A percentile compares a stretch with the other conserved stretches of the same genome.
phyloP scores from a whole-genome alignment of 352 stramenopile species.

The Pythium vanterpoolii region DNA sequence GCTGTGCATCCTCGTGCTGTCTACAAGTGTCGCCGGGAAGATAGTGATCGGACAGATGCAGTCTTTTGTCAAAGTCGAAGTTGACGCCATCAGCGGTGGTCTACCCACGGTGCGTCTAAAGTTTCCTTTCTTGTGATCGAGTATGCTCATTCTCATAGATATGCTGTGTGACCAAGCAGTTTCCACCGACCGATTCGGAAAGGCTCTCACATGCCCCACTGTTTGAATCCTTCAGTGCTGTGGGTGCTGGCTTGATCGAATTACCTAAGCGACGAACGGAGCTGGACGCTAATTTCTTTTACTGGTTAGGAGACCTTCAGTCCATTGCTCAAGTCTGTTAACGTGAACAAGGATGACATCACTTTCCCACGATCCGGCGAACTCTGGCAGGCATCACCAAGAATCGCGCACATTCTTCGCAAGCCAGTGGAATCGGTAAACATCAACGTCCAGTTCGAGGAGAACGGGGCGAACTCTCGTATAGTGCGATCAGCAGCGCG shows the following conservation, averaged over 20 bases:
- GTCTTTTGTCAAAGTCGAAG: neutral
- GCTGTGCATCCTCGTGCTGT: neutral
- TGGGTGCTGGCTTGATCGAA: neutral
- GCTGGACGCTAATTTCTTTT: neutral
- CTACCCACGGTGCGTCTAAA: neutral
- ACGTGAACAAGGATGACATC: conserved; percentile 22
- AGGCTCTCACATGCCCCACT: neutral
- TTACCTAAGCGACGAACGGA: neutral
- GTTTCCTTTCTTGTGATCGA: neutral
- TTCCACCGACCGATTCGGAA: neutral
- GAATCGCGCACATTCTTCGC: conserved; percentile 12
- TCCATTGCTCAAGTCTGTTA: conserved; percentile 9
- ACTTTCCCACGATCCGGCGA: neutral
- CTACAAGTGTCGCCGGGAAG: neutral
- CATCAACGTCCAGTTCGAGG: conserved; percentile 14
- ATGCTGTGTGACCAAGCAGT: neutral
- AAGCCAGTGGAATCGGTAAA: conserved; percentile 1
- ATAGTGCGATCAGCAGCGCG: neutral
- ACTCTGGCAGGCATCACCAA: conserved; percentile 8
- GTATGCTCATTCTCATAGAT: neutral
- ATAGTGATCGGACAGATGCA: neutral
- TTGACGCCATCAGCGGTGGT: neutral
- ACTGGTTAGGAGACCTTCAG: conserved; percentile 1
- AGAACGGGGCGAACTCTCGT: neutral
- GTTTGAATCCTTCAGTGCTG: neutral